A percentile compares a stretch with the other conserved stretches of the same genome.
These are phyloP conservation scores for Panicum miliaceum DNA, from an alignment of 176 grass and related monocot genomes.

Conservation along the genomic window DNA sequence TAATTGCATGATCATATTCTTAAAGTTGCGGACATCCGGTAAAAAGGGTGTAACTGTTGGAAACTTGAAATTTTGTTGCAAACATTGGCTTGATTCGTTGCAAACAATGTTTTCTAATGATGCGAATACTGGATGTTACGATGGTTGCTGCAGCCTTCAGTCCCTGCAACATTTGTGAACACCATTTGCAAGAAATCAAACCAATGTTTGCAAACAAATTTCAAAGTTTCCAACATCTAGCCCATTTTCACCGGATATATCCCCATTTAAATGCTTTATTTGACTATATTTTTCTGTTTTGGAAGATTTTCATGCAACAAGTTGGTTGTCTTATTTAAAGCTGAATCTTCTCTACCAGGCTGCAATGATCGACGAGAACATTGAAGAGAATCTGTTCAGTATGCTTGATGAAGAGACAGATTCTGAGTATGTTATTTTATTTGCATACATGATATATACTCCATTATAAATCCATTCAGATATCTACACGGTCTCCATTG, in stretches of 20 bases:
- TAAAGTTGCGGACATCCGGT: not conserved
- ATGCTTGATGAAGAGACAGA: slow-evolving; percentile 99
- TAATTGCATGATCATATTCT: slow-evolving; percentile 11
- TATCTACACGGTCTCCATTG: not conserved
- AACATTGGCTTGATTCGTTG: slow-evolving; percentile 12
- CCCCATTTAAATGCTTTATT: not conserved
- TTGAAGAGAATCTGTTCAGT: slow-evolving; percentile 92
- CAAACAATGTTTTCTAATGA: not conserved
- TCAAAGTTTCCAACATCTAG: not conserved
- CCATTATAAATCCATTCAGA: not conserved
- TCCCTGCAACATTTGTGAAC: not conserved
- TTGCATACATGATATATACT: slow-evolving; percentile 18
- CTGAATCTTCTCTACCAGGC: slow-evolving; percentile 58
- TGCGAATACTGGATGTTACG: not conserved
- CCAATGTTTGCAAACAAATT: not conserved
- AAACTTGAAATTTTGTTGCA: slow-evolving; percentile 2
- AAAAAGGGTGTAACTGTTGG: not conserved
- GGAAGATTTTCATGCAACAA: not conserved
- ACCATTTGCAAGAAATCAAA: not conserved
- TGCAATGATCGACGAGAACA: slow-evolving; percentile 82
- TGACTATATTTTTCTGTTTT: not conserved
- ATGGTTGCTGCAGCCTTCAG: not conserved
- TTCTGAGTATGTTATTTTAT: slow-evolving; percentile 74
- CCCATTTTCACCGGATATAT: not conserved
- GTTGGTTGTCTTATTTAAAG: slow-evolving; percentile 8